These are phyloP conservation scores for Agrostemma githago DNA, from an alignment of 148 eudicot species.

Conservation along the genomic window DNA sequence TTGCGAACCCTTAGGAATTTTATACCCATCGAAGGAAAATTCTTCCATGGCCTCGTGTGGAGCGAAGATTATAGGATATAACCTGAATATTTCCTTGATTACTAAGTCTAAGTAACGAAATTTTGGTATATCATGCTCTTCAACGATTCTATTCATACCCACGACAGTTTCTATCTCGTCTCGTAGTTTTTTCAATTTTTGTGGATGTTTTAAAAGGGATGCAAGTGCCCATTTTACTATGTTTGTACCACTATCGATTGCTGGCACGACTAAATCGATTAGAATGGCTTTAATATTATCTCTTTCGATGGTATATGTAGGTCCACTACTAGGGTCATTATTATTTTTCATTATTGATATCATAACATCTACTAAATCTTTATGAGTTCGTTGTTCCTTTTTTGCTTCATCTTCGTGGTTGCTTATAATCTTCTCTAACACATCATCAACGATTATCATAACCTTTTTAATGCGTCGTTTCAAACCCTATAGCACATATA, in stretches of 20 bases:
- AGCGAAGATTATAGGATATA: constrained; percentile 12
- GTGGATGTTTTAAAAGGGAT: neutral
- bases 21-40: constrained; percentile 8
- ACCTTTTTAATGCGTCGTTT: constrained; percentile 8
- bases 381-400: constrained; percentile 14
- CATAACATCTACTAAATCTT: constrained; percentile 21
- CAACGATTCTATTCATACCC: constrained; percentile 8
- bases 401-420: constrained; percentile 14
- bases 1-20: constrained; percentile 30
- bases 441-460: constrained; percentile 11
- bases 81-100: constrained; percentile 18
- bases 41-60: constrained; percentile 18
- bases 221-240: too few relatives aligned
- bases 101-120: constrained; percentile 14
- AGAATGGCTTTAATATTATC: constrained; percentile 18
- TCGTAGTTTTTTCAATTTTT: constrained; percentile 10
- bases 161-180: constrained; percentile 12
- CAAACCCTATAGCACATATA: neutral
- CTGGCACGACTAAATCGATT: neutral
- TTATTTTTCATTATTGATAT: constrained; percentile 15
- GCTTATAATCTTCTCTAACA: constrained; percentile 9
- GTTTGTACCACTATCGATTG: too few relatives aligned
- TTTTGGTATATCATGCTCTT: constrained; percentile 9
- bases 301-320: constrained; percentile 1
- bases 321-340: neutral